Base-by-base conservation (phyloP, 1,139 yeast species). In the Pichia sp. region DNA sequence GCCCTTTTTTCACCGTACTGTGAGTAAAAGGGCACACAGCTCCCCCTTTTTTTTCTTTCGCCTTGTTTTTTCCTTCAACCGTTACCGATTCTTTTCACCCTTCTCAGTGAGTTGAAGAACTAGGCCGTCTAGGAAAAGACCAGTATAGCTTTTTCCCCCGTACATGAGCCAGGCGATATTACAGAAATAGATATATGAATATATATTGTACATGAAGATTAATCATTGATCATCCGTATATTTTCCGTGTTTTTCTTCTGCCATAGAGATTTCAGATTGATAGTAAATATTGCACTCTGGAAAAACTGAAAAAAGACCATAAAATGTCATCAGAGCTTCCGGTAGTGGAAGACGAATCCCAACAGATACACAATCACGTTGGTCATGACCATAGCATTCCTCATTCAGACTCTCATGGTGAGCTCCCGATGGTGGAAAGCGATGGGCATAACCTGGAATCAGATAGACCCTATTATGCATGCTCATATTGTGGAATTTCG, bases 401-500 rank as follows among this genome's bases (percentile, higher is more conserved):
- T 11, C 11, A 11, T 31, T 3, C 11, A 31, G 34, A 23, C 6
- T 3, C 26, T 10, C 10, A 36, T 16, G 31, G 44, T 11, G 44
- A 49, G 6, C 42, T 36, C 42, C 11, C 15, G 4, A 13, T 15
- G 16, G 8, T 19, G 38, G 45, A 38, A 8, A 46, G 7, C n/a
- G 5, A 7, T 19, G 36, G 13, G 7, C 13, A 13, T 11, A 40
- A 45, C 15, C n/a, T 8, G n/a, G 19, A 29, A 29, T 8, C 26
- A 10, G 15, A n/a, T 4, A 49, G 31, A 29, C 71, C 75, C 1
- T 70, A 64, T 29, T 71, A 74, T 63, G 81, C 86, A 0, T 85
- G 92, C 64, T 74, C 85, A 1, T 90, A 90, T 68, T 92, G 97
- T 72, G 95, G 92, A 1, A 77, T 89, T 41, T 84, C 84, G 60